Percentiles rank a stretch among this genome's conserved stretches.
phyloP scores from a whole-genome alignment of 768 basidiomycete species.

The Termitomyces sp. region DNA sequence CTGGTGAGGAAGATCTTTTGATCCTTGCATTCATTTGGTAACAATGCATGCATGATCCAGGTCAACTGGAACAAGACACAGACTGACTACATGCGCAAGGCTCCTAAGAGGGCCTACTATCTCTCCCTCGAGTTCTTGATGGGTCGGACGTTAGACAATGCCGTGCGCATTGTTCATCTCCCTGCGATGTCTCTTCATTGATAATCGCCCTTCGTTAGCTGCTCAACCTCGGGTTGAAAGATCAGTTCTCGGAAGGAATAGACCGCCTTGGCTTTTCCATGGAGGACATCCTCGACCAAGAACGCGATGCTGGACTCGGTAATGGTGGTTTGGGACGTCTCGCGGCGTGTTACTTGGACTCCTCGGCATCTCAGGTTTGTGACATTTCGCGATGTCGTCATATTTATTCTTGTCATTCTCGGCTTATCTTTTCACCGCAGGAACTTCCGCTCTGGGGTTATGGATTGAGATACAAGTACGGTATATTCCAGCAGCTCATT shows the following conservation, averaged over 20 bases:
- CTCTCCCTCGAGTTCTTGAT: slow-evolving; percentile 92
- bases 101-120: slow-evolving; percentile 91
- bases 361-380: slow-evolving; percentile 77
- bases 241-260: slow-evolving; percentile 63
- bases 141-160: slow-evolving; percentile 74
- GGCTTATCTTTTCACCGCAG: slow-evolving; percentile 16
- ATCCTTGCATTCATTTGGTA: background rate
- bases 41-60: slow-evolving; percentile 25
- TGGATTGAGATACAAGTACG: slow-evolving; percentile 88
- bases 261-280: slow-evolving; percentile 83
- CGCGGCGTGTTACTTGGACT: slow-evolving; percentile 96
- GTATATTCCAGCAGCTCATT: slow-evolving; percentile 94
- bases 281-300: slow-evolving; percentile 82
- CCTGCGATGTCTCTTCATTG: slow-evolving; percentile 29
- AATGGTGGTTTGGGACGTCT: slow-evolving; percentile 95
- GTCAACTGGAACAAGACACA: slow-evolving; percentile 87
- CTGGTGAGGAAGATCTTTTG: slow-evolving; percentile 41
- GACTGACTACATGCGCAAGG: slow-evolving; percentile 69
- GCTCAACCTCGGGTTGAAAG: slow-evolving; percentile 84
- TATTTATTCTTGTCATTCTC: slow-evolving; percentile 20
- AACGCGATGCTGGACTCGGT: slow-evolving; percentile 92
- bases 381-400: slow-evolving; percentile 59
- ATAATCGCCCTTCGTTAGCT: slow-evolving; percentile 38
- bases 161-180: slow-evolving; percentile 44
- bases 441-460: slow-evolving; percentile 96